Conservation (phyloP, 805 yeast species). For the Wickerhamiella bombiphila region DNA sequence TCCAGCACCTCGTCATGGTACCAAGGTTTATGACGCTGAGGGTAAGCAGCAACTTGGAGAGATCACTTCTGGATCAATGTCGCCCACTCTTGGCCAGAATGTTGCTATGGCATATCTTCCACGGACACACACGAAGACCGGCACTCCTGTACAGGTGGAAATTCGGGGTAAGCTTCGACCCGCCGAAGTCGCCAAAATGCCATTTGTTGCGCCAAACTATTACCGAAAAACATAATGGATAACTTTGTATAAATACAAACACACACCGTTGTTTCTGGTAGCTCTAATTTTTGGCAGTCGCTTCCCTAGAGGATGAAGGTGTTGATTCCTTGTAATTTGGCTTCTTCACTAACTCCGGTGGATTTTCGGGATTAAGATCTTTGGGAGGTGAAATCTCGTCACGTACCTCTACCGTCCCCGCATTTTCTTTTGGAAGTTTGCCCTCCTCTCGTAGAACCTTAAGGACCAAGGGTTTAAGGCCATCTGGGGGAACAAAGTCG, state of each 20-base stretch:
- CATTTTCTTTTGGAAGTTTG: too few species aligned
- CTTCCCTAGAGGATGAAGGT: background rate
- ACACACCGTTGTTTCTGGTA: background rate
- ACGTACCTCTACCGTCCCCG: too few species aligned
- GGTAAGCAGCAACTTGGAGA: slow-evolving; percentile 37
- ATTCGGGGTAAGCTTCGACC: slow-evolving; percentile 73
- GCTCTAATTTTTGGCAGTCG: background rate
- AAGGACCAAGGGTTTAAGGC: slow-evolving; percentile 32
- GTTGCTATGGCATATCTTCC: slow-evolving; percentile 85
- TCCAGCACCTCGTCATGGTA: slow-evolving; percentile 83
- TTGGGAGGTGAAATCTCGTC: too few species aligned
- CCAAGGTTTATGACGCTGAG: slow-evolving; percentile 45
- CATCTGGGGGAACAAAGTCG: slow-evolving; percentile 28
- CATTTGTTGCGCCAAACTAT: slow-evolving; percentile 65
- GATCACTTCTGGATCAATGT: slow-evolving; percentile 48
- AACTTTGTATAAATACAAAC: background rate
- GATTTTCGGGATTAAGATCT: too few species aligned
- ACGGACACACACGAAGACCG: slow-evolving; percentile 55
- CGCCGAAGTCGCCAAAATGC: slow-evolving; percentile 66
- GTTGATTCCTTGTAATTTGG: slow-evolving; percentile 1
- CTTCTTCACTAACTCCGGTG: too few species aligned
- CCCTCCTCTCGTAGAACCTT: slow-evolving; percentile 13
- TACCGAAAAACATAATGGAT: slow-evolving; percentile 26
- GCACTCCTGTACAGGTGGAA: slow-evolving; percentile 55
- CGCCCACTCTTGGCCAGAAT: slow-evolving; percentile 60